Conservation (phyloP, 441 rosid species). For the Cnidoscolus chayamansa region DNA sequence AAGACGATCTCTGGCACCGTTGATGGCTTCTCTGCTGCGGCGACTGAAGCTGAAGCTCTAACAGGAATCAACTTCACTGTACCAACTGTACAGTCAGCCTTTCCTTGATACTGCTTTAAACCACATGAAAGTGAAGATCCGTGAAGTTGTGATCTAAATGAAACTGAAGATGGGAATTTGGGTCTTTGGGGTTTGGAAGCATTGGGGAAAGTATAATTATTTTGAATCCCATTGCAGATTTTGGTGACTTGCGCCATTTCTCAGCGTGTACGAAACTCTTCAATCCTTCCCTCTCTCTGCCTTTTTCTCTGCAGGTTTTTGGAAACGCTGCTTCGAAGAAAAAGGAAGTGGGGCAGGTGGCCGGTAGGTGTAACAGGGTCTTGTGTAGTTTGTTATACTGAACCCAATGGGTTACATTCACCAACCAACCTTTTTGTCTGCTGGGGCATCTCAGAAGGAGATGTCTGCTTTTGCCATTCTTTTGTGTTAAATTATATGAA, state of each 20-base stretch:
- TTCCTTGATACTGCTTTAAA: constrained; percentile 27
- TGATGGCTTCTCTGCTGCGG: constrained; percentile 61
- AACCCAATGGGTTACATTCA: neutral
- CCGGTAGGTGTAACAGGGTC: neutral
- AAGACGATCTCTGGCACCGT: constrained; percentile 66
- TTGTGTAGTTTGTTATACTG: neutral
- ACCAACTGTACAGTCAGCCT: constrained; percentile 4
- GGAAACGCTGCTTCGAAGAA: neutral
- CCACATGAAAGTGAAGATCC: constrained; percentile 30
- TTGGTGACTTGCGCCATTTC: constrained; percentile 61
- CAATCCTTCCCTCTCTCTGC: neutral
- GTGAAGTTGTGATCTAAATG: constrained; percentile 37
- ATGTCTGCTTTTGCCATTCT: too few species aligned
- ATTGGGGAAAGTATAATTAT: constrained; percentile 28
- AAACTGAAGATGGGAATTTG: constrained; percentile 32
- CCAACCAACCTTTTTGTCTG: constrained; percentile 6
- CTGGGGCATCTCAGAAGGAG: neutral
- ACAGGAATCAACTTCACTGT: constrained; percentile 23
- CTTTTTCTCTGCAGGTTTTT: too few species aligned
- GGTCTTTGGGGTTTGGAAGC: constrained; percentile 28
- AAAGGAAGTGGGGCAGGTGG: neutral
- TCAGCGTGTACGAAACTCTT: neutral
- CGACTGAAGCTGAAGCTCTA: constrained; percentile 58
- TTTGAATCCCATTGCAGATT: constrained; percentile 44
- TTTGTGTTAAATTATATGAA: too few species aligned